phyloP scores from a whole-genome alignment of 1,139 yeast species.

The Debaryomycetaceae sp. region DNA sequence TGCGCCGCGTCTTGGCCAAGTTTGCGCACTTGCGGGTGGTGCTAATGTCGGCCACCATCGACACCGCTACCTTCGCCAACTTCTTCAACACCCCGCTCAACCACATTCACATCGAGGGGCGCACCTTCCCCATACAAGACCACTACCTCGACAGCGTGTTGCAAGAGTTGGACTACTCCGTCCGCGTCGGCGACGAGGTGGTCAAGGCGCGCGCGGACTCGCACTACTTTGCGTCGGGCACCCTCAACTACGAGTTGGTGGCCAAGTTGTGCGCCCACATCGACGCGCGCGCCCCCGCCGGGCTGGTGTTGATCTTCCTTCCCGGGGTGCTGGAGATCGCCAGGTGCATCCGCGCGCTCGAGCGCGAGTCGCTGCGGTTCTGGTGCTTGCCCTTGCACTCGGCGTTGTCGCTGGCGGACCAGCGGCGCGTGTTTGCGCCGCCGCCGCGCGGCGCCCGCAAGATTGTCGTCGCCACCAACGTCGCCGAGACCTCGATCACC shows the following conservation, averaged over 20 bases:
- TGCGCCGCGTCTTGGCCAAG: slow-evolving; percentile 52
- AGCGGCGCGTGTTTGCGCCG: slow-evolving; percentile 60
- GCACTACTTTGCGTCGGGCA: slow-evolving; percentile 57
- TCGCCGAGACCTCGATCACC: slow-evolving; percentile 85
- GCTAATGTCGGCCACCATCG: slow-evolving; percentile 94
- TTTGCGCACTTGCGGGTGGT: slow-evolving; percentile 61
- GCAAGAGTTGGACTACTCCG: slow-evolving; percentile 47
- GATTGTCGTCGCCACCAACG: slow-evolving; percentile 85
- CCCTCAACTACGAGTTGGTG: slow-evolving; percentile 70
- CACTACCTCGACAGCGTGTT: slow-evolving; percentile 65
- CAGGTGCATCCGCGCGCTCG: slow-evolving; percentile 31
- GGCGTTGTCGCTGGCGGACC: slow-evolving; percentile 79
- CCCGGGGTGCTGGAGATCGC: slow-evolving; percentile 91
- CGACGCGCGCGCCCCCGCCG: slow-evolving; percentile 46
- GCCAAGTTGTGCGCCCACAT: slow-evolving; percentile 51
- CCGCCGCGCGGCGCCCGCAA: slow-evolving; percentile 53
- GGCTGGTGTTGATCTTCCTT: slow-evolving; percentile 78
- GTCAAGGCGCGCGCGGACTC: slow-evolving; percentile 61
- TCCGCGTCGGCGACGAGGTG: slow-evolving; percentile 39
- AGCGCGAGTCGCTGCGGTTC: slow-evolving; percentile 16
- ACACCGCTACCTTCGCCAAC: slow-evolving; percentile 58
- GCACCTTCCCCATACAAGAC: slow-evolving; percentile 88
- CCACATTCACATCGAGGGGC: slow-evolving; percentile 79
- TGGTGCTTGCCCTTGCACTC: slow-evolving; percentile 81
- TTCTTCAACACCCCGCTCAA: slow-evolving; percentile 52